Evolutionary conservation across 148 eudicot genomes (phyloP).

Genomic region (Rhododendron molle): DNA sequence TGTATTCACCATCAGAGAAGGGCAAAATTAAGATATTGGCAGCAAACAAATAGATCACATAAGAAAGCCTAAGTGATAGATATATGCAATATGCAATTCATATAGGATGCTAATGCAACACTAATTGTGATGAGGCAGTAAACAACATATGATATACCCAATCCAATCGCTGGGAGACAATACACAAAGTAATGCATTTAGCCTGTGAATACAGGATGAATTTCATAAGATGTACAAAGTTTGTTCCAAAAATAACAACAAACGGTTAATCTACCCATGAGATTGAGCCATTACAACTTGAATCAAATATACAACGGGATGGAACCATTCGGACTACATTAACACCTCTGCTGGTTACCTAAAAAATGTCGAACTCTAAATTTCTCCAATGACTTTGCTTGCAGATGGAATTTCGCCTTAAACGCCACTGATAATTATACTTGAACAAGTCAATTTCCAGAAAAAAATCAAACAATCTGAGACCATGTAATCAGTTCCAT

Average conservation of each 20-base stretch:
- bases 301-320: neutral
- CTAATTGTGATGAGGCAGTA: neutral
- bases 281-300: neutral
- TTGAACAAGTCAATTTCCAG: neutral
- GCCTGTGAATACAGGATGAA: neutral
- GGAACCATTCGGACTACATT: neutral
- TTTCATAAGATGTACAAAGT: neutral
- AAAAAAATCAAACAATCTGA: neutral
- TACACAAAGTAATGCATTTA: neutral
- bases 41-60: neutral
- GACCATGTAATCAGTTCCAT: neutral
- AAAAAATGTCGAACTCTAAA: neutral
- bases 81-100: neutral
- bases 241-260: neutral
- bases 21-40: neutral
- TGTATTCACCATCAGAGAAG: constrained; percentile 4
- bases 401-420: neutral
- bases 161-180: neutral
- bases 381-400: neutral
- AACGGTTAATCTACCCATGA: neutral
- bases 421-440: neutral
- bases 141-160: neutral
- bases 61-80: neutral
- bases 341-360: neutral
- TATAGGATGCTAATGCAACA: neutral